A percentile compares a stretch with the other conserved stretches of the same genome.
Conservation (phyloP, 768 basidiomycete species). For the Zangia roseola region DNA sequence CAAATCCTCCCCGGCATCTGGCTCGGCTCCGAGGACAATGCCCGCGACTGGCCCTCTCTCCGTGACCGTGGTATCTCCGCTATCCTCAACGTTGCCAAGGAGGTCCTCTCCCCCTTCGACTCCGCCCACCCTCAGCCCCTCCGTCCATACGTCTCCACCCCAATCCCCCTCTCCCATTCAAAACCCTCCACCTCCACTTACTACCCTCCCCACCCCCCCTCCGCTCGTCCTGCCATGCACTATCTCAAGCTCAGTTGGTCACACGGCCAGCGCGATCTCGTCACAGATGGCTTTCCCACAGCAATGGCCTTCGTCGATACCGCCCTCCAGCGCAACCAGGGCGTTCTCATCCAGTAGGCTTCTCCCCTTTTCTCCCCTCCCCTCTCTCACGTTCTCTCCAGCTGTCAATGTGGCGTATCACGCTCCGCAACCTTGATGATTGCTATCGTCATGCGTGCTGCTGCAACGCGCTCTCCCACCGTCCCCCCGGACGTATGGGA, state of each 20-base stretch:
- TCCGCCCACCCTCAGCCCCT: constrained; percentile 43
- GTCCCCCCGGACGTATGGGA: constrained; percentile 77
- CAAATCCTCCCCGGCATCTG: constrained; percentile 85
- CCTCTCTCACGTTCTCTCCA: constrained; percentile 32
- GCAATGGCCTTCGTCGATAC: constrained; percentile 84
- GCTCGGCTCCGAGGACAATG: constrained; percentile 92
- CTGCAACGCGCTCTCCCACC: constrained; percentile 59
- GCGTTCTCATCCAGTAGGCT: constrained; percentile 83
- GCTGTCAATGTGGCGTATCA: constrained; percentile 93
- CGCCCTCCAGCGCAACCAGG: constrained; percentile 71
- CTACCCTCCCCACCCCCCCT: constrained; percentile 63
- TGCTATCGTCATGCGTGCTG: constrained; percentile 92
- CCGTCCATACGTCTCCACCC: constrained; percentile 66
- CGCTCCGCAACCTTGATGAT: constrained; percentile 88
- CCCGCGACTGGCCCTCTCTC: constrained; percentile 74
- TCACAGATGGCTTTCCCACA: constrained; percentile 70
- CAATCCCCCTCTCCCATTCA: constrained; percentile 49
- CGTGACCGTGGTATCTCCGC: constrained; percentile 70
- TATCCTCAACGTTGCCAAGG: constrained; percentile 91
- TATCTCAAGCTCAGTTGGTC: constrained; percentile 92
- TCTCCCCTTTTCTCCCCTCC: constrained; percentile 9
- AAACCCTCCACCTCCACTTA: constrained; percentile 48
- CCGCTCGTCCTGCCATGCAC: constrained; percentile 75
- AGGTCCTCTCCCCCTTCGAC: constrained; percentile 76
- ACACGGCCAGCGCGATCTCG: constrained; percentile 90